These are phyloP conservation scores for Darksidea phi DNA, from an alignment of 495 filamentous ascomycete genomes.

Conservation along the genomic window DNA sequence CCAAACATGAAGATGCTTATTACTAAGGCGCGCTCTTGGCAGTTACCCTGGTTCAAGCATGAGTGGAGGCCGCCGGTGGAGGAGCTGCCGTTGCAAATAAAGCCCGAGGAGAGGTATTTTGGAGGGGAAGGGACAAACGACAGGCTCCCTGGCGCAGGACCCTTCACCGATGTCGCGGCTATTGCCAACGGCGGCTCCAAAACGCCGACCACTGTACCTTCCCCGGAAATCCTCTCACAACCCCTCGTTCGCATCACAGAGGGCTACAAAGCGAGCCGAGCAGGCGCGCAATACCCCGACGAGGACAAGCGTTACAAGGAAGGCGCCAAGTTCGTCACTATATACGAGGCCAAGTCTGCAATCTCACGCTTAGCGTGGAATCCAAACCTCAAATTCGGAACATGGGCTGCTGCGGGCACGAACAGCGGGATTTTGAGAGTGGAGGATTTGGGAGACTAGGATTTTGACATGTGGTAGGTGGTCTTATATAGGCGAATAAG, in stretches of 20 bases:
- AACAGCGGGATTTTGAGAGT: constrained; percentile 64
- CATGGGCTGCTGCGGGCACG: constrained; percentile 64
- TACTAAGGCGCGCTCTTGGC: constrained; percentile 54
- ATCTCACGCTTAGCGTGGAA: constrained; percentile 65
- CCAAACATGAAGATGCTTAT: constrained; percentile 57
- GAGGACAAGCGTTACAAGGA: constrained; percentile 34
- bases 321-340: constrained; percentile 48
- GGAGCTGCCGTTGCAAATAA: constrained; percentile 1
- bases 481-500: neutral
- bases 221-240: constrained; percentile 8
- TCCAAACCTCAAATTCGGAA: constrained; percentile 59
- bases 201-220: neutral
- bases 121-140: neutral
- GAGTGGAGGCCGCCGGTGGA: constrained; percentile 53
- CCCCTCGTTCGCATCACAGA: constrained; percentile 57
- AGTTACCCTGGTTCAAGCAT: constrained; percentile 62
- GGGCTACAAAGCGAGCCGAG: constrained; percentile 49
- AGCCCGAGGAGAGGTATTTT: constrained; percentile 8
- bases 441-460: constrained; percentile 55
- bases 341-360: constrained; percentile 59
- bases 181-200: constrained; percentile 1
- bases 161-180: neutral
- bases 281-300: constrained; percentile 38
- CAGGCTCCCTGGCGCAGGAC: neutral
- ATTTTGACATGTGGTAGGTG: neutral